Base-by-base conservation (phyloP, 2,329 filamentous ascomycete species). In the Trichoderma brevicompactum region DNA sequence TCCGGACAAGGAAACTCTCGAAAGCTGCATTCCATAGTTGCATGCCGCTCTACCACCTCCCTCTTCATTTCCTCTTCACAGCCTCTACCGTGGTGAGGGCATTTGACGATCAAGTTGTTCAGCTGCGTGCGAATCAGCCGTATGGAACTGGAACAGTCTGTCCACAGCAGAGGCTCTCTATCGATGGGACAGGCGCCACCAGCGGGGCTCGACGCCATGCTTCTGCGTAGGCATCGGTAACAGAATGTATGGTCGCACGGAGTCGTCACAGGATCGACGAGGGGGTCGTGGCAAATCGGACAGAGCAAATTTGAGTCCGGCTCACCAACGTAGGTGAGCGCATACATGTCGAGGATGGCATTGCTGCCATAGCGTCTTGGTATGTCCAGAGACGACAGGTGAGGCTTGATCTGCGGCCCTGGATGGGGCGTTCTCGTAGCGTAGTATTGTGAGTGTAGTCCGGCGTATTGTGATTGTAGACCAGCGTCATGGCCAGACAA, bases 161-260 rank as follows among this genome's bases (percentile, higher is more conserved):
- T 69, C 78, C 78, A 79, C 12, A 71, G 67, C 7, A 79, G 58
- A 10, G 77, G 76, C 13, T 79, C 79, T n/a, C 87, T 81, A 73
- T 89, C 87, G 64, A 89, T 82, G 2, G 87, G 87, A 66, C 87
- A 89, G 40, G 79, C 75, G 1, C 75, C 75, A 5, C 78, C 77
- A 1, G 78, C 76, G 7, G 78, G 78, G 49, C 78, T 79, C 2
- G 76, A 77, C 10, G 76, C 72, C 53, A 79, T 78, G 69, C 78
- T 78, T 38, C 78, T 72, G 34, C 78, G 77, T 58, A 89, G 78
- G 71, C 87, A 90, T 5, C 79, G 78, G 59, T 82, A 81, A 71
- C 87, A 90, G 72, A 90, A 90, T 12, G 86, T 87, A 73, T 90
- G 87, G 65, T 88, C 85, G 75, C 87, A 90, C 7, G 79, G 77